Conservation (phyloP, 2,329 filamentous ascomycete genomes). For the Samsoniella hepiali region DNA sequence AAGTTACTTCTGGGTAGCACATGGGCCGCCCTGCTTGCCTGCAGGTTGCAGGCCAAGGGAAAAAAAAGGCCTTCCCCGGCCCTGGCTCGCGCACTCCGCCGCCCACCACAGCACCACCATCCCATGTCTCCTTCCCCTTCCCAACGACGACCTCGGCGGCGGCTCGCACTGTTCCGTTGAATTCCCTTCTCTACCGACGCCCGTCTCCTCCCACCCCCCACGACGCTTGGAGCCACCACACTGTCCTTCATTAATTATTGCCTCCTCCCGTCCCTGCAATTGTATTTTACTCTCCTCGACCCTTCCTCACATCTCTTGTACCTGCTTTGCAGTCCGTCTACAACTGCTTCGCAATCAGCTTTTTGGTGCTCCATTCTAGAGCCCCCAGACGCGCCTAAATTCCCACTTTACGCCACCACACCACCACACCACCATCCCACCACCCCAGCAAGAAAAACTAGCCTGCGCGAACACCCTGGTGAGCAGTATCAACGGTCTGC, state of each 20-base stretch:
- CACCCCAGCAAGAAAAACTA: constrained; percentile 1
- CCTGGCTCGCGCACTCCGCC: constrained; percentile 8
- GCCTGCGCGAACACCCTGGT: constrained; percentile 1
- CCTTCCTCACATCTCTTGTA: neutral
- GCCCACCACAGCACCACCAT: neutral
- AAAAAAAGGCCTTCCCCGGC: neutral
- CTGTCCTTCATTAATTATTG: constrained; percentile 4
- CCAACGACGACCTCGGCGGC: constrained; percentile 16
- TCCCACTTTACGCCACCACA: constrained; percentile 17
- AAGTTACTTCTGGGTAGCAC: neutral
- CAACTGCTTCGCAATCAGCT: neutral
- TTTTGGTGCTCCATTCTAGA: neutral
- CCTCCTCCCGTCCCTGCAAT: neutral
- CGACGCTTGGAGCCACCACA: constrained; percentile 5
- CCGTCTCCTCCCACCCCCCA: constrained; percentile 6
- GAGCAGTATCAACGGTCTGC: neutral
- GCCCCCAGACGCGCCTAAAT: constrained; percentile 12
- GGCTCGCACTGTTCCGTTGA: constrained; percentile 17
- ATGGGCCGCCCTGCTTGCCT: too few species aligned
- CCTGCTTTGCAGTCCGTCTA: neutral
- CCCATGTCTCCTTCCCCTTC: neutral
- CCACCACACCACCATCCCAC: constrained; percentile 12
- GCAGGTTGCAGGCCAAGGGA: neutral
- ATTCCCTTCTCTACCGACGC: constrained; percentile 12
- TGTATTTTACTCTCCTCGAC: neutral